These are phyloP conservation scores for Entomophthora muscae DNA, from an alignment of 371 early-diverging fungal species.

Conservation along the genomic window DNA sequence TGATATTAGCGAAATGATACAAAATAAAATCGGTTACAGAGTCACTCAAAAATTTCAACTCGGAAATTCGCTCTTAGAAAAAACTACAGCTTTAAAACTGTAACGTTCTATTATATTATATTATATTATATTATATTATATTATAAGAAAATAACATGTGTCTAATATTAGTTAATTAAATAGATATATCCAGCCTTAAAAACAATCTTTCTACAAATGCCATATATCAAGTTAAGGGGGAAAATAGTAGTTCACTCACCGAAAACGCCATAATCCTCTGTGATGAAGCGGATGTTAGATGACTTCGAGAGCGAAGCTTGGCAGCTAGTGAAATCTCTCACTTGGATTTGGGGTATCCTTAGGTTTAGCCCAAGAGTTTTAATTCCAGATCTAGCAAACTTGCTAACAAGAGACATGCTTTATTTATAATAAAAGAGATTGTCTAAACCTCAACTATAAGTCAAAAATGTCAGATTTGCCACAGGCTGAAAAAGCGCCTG, in stretches of 20 bases:
- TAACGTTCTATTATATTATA: background rate
- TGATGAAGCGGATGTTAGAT: background rate
- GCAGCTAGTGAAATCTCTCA: background rate
- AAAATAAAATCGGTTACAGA: background rate
- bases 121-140: background rate
- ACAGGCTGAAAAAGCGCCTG: too few relatives aligned
- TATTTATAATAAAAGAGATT: too few relatives aligned
- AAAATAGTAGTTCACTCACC: background rate
- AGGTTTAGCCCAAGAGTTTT: background rate
- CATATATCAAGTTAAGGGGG: background rate
- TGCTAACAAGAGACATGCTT: too few relatives aligned
- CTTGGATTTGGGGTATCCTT: background rate
- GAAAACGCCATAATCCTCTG: constrained; percentile 6
- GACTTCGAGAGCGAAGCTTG: background rate
- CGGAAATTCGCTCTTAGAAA: background rate
- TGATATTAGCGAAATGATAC: background rate
- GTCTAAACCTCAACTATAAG: too few relatives aligned
- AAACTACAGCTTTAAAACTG: background rate
- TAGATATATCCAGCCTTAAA: background rate
- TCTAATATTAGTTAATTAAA: background rate
- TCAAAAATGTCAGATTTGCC: too few relatives aligned
- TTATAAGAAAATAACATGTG: background rate
- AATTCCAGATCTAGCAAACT: background rate
- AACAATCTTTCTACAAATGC: background rate
- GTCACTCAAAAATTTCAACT: background rate